Evolutionary conservation across 768 basidiomycete genomes (phyloP).

Genomic region (Hypholoma fasciculare): DNA sequence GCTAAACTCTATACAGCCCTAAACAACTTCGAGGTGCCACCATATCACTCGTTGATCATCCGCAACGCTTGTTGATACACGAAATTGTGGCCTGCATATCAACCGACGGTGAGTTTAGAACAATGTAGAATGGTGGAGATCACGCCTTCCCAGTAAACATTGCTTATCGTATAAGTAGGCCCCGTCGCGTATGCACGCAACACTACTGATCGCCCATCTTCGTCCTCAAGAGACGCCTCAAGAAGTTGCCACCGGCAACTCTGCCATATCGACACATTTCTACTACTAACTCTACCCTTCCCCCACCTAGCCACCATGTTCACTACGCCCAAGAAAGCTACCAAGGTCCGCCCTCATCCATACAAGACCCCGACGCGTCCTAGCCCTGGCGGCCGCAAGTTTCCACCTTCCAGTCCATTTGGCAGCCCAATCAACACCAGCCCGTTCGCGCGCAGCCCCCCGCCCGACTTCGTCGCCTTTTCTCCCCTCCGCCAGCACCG

Average conservation of each 20-base stretch:
- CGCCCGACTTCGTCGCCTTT: no score
- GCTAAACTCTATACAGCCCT: no score
- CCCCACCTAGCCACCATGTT: neutral
- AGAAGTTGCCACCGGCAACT: neutral
- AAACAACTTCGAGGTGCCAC: no score
- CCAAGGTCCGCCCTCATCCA: neutral
- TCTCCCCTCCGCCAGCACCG: no score
- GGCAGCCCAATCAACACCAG: no score
- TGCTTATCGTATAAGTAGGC: neutral
- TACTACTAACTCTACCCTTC: neutral
- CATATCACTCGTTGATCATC: no score
- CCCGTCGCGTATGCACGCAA: neutral
- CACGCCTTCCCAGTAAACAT: neutral
- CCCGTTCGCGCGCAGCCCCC: no score
- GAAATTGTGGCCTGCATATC: no score
- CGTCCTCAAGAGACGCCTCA: conserved; percentile 6
- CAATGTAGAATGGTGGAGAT: neutral
- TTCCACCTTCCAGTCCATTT: neutral
- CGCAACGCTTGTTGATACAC: no score
- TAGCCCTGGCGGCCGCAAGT: neutral
- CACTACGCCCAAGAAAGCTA: neutral
- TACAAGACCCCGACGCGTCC: neutral
- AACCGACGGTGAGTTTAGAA: no score
- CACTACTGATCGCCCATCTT: neutral
- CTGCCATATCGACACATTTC: neutral